A percentile compares a stretch with the other conserved stretches of the same genome.
Evolutionary conservation across 495 filamentous ascomycete genomes (phyloP).

Genomic region (Hypomontagnella monticulosa): DNA sequence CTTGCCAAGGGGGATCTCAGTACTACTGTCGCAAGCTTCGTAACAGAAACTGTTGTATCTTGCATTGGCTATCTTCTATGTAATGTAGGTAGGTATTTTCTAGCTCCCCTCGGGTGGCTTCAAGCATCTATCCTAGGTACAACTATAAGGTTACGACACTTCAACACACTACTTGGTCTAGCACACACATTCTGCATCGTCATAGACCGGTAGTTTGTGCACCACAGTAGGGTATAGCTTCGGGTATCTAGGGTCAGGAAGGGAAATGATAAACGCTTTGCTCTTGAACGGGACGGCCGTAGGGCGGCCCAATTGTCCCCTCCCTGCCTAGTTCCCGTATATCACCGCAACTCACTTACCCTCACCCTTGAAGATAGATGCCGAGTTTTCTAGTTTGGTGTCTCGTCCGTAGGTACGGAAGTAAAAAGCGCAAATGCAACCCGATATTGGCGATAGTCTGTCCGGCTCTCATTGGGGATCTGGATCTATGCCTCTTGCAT

Average conservation of each 20-base stretch:
- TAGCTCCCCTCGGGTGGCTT: slow-evolving; percentile 1
- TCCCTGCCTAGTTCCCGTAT: slow-evolving; percentile 8
- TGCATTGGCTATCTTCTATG: slow-evolving; percentile 2
- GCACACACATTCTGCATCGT: slow-evolving; percentile 5
- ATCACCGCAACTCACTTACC: slow-evolving; percentile 23
- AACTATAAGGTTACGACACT: too few relatives aligned
- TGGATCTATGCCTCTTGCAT: slow-evolving; percentile 41
- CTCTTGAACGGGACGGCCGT: slow-evolving; percentile 15
- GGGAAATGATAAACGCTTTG: slow-evolving; percentile 25
- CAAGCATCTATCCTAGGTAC: too few relatives aligned
- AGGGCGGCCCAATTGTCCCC: slow-evolving; percentile 20
- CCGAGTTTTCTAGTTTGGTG: slow-evolving; percentile 16
- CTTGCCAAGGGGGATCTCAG: slow-evolving; percentile 7
- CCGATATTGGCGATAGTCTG: slow-evolving; percentile 34
- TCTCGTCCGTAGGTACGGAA: slow-evolving; percentile 11
- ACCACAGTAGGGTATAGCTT: slow-evolving; percentile 31
- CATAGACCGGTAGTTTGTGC: slow-evolving; percentile 14
- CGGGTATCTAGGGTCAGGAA: slow-evolving; percentile 18
- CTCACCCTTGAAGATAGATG: slow-evolving; percentile 19
- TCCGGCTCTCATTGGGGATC: slow-evolving; percentile 36
- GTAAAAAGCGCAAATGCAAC: slow-evolving; percentile 32
- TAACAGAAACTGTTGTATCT: slow-evolving; percentile 20
- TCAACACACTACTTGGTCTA: background rate
- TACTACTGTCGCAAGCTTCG: slow-evolving; percentile 19
- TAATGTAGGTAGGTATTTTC: background rate